phyloP scores from a whole-genome alignment of 2,329 filamentous ascomycete genomes.

The Arthrobotrys pseudoclavata region DNA sequence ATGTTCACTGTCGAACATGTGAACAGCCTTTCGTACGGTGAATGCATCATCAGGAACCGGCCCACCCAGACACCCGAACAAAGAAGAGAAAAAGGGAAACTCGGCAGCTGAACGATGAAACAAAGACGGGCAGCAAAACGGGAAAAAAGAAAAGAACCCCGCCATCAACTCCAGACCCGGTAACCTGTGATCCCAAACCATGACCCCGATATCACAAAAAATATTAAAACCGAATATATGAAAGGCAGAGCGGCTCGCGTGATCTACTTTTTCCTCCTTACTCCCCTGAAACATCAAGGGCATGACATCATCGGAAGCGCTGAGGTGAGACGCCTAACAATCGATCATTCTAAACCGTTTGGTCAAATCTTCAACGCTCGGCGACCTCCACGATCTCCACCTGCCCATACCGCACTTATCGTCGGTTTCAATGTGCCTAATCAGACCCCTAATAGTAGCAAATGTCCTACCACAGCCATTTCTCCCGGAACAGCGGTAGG shows the following conservation, averaged over 20 bases:
- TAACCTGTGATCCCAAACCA: slow-evolving; percentile 14
- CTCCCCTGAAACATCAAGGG: neutral
- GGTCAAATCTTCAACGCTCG: slow-evolving; percentile 50
- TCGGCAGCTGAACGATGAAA: neutral
- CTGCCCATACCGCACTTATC: slow-evolving; percentile 56
- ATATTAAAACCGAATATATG: slow-evolving; percentile 6
- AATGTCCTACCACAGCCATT: slow-evolving; percentile 48
- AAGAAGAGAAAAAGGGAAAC: slow-evolving; percentile 2
- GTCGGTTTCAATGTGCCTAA: slow-evolving; percentile 54
- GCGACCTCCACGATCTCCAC: slow-evolving; percentile 43
- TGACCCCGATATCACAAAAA: slow-evolving; percentile 6
- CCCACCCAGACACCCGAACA: slow-evolving; percentile 13
- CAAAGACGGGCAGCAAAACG: neutral
- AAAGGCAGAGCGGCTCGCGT: slow-evolving; percentile 9
- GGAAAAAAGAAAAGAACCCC: slow-evolving; percentile 8
- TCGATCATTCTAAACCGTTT: slow-evolving; percentile 51
- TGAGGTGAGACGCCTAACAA: slow-evolving; percentile 14
- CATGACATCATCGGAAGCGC: neutral
- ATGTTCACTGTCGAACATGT: slow-evolving; percentile 10
- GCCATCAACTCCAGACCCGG: slow-evolving; percentile 5
- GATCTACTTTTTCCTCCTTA: slow-evolving; percentile 12
- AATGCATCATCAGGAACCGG: slow-evolving; percentile 39
- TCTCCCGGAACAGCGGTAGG: slow-evolving; percentile 48
- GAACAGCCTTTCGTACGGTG: slow-evolving; percentile 23
- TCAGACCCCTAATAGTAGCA: slow-evolving; percentile 41